Evolutionary conservation across 257 asterid species (phyloP).

Genomic region (Solanum arcanum): DNA sequence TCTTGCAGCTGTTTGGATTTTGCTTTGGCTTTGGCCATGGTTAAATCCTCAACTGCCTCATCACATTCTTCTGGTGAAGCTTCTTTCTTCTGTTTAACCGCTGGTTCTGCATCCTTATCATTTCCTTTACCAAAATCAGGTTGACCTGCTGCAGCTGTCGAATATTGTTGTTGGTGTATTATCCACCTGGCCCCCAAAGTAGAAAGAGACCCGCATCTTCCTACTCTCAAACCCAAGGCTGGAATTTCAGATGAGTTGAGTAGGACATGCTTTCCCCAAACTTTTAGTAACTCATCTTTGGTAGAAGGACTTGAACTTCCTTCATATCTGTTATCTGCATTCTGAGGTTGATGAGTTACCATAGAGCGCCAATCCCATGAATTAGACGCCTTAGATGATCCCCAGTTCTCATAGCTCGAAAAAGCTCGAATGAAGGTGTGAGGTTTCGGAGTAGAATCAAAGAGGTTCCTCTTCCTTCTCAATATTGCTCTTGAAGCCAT

Average conservation of each 20-base stretch:
- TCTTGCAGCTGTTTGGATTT: slow-evolving; percentile 82
- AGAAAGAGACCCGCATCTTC: slow-evolving; percentile 19
- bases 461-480: slow-evolving; percentile 39
- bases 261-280: slow-evolving; percentile 11
- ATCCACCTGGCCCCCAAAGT: slow-evolving; percentile 43
- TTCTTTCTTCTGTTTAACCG: slow-evolving; percentile 62
- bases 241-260: slow-evolving; percentile 17
- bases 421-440: slow-evolving; percentile 23
- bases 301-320: slow-evolving; percentile 13
- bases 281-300: slow-evolving; percentile 11
- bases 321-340: slow-evolving; percentile 15
- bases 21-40: slow-evolving; percentile 84
- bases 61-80: slow-evolving; percentile 99
- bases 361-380: slow-evolving; percentile 28
- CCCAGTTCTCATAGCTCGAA: slow-evolving; percentile 36
- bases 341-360: slow-evolving; percentile 22
- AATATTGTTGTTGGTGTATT: slow-evolving; percentile 27
- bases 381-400: slow-evolving; percentile 19
- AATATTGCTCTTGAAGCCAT: slow-evolving; percentile 86
- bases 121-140: slow-evolving; percentile 36
- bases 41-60: slow-evolving; percentile 92
- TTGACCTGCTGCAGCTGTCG: slow-evolving; percentile 58
- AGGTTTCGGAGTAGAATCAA: slow-evolving; percentile 32
- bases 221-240: slow-evolving; percentile 16
- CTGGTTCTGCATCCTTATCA: slow-evolving; percentile 47